Conservation (phyloP, 2,329 filamentous ascomycete species). For the Diaporthe sp. region DNA sequence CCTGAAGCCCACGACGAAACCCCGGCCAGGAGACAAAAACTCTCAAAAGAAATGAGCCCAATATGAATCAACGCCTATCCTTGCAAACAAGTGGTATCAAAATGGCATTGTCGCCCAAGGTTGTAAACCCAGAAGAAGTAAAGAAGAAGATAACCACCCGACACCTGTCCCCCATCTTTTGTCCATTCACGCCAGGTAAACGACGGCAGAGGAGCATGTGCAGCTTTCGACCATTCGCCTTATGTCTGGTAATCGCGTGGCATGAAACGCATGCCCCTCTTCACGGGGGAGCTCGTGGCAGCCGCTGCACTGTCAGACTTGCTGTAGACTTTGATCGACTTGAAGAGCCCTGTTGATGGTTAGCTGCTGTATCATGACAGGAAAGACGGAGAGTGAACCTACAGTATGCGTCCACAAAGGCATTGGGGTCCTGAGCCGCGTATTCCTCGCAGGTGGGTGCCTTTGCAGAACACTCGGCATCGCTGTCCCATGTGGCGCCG, state of each 20-base stretch:
- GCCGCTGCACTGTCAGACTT: background rate
- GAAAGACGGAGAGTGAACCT: background rate
- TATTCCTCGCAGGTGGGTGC: slow-evolving; percentile 79
- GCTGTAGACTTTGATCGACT: slow-evolving; percentile 41
- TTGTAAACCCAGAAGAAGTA: background rate
- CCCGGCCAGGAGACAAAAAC: background rate
- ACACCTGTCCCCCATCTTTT: background rate
- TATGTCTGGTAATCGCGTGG: slow-evolving; percentile 29
- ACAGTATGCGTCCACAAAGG: slow-evolving; percentile 42
- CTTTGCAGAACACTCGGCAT: slow-evolving; percentile 70
- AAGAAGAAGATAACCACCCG: background rate
- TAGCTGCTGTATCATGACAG: background rate
- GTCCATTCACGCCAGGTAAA: slow-evolving; percentile 21
- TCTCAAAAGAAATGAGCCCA: background rate
- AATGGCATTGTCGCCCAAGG: slow-evolving; percentile 22
- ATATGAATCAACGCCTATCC: slow-evolving; percentile 14
- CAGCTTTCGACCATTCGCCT: background rate
- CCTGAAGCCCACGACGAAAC: background rate
- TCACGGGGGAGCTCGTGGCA: background rate
- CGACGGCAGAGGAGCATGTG: background rate
- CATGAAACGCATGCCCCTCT: slow-evolving; percentile 34
- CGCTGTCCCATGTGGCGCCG: slow-evolving; percentile 71
- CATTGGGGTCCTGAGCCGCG: slow-evolving; percentile 67
- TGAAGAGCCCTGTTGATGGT: slow-evolving; percentile 36
- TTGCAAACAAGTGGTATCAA: slow-evolving; percentile 35